Conservation (phyloP, 495 filamentous ascomycete species). For the Tuber magnatum region DNA sequence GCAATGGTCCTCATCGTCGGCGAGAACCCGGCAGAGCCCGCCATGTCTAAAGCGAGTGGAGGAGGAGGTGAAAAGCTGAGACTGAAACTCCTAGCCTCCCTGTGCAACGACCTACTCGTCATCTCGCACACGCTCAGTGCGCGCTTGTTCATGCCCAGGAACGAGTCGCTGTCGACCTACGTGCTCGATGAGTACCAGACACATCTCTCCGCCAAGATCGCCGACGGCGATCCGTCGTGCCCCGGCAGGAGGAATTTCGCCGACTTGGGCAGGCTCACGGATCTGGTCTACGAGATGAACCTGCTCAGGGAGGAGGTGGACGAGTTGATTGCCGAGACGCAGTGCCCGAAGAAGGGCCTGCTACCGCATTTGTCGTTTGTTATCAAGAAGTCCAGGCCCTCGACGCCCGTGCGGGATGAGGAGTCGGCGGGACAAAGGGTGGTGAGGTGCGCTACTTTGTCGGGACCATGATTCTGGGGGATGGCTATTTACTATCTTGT, state of each 20-base stretch:
- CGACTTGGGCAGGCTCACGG: slow-evolving; percentile 34
- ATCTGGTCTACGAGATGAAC: slow-evolving; percentile 36
- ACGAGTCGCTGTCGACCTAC: slow-evolving; percentile 30
- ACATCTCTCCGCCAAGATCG: slow-evolving; percentile 25
- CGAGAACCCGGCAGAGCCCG: slow-evolving; percentile 30
- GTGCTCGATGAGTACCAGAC: slow-evolving; percentile 36
- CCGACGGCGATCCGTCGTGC: background rate
- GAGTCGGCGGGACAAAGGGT: slow-evolving; percentile 2
- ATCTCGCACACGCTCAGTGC: slow-evolving; percentile 39
- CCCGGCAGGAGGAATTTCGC: slow-evolving; percentile 21
- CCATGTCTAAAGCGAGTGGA: slow-evolving; percentile 17
- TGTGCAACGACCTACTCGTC: slow-evolving; percentile 40
- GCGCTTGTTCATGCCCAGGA: slow-evolving; percentile 39
- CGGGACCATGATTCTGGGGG: background rate
- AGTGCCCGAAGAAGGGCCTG: slow-evolving; percentile 37
- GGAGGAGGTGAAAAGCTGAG: slow-evolving; percentile 28
- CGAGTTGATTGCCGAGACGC: slow-evolving; percentile 38
- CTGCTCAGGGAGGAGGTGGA: slow-evolving; percentile 36
- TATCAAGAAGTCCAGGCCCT: slow-evolving; percentile 30
- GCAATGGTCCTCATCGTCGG: slow-evolving; percentile 35
- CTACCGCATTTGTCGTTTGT: slow-evolving; percentile 36
- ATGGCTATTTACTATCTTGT: background rate
- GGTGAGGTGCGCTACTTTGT: background rate
- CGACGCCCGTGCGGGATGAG: slow-evolving; percentile 20
- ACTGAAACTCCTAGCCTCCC: slow-evolving; percentile 31